These are phyloP conservation scores for Closterium sp. DNA, from an alignment of 139 green algal species.

Conservation along the genomic window DNA sequence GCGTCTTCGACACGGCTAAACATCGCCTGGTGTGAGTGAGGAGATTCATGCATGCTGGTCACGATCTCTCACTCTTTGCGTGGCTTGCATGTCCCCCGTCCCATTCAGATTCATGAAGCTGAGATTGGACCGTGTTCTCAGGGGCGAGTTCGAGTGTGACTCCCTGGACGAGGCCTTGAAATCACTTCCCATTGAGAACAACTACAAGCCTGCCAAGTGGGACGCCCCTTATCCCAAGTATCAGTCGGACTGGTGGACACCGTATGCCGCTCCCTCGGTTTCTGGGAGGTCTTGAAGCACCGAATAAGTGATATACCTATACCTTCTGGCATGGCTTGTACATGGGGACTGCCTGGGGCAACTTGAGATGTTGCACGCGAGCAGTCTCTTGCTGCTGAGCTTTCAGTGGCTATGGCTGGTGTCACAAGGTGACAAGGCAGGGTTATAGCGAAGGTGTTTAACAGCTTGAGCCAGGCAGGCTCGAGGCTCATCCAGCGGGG, in stretches of 20 bases:
- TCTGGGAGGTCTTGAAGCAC: background rate
- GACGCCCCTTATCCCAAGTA: slow-evolving; percentile 49
- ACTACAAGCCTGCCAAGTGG: slow-evolving; percentile 41
- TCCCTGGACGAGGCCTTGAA: slow-evolving; percentile 16
- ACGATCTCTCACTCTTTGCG: background rate
- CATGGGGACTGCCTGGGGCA: background rate
- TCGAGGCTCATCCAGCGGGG: background rate
- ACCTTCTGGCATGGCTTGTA: background rate
- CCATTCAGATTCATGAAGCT: slow-evolving; percentile 52
- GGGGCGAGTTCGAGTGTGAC: slow-evolving; percentile 37
- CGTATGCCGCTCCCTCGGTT: slow-evolving; percentile 31
- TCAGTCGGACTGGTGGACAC: slow-evolving; percentile 34
- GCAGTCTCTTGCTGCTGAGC: background rate
- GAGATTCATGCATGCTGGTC: background rate
- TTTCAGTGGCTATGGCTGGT: no score
- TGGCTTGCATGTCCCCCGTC: background rate
- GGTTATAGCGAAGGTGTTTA: background rate
- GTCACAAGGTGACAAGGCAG: background rate
- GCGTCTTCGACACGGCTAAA: no score
- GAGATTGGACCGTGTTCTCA: slow-evolving; percentile 42
- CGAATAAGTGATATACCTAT: background rate
- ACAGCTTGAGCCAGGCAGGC: background rate
- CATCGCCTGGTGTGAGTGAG: background rate
- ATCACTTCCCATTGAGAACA: slow-evolving; percentile 27
- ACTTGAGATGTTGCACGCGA: background rate